Evolutionary conservation across 2,329 filamentous ascomycete species (phyloP).

Genomic region (Hypoxylon sp.): DNA sequence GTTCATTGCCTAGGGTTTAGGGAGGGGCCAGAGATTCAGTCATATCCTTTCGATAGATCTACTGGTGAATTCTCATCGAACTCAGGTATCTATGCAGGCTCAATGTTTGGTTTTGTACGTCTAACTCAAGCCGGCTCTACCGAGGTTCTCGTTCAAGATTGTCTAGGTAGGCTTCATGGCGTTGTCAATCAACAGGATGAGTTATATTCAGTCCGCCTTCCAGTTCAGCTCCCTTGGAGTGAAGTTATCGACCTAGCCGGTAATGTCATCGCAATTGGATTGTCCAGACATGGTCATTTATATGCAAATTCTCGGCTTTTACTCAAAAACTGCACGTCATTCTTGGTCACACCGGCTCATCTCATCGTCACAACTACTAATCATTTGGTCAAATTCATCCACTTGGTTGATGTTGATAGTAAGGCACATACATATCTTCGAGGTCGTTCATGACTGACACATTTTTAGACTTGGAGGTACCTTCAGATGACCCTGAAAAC

Average conservation of each 20-base stretch:
- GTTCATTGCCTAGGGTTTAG: slow-evolving; percentile 52
- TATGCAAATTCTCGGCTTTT: slow-evolving; percentile 83
- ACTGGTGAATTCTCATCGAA: slow-evolving; percentile 46
- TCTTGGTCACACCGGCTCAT: slow-evolving; percentile 84
- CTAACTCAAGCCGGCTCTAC: slow-evolving; percentile 52
- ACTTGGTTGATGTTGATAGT: slow-evolving; percentile 79
- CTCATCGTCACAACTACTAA: slow-evolving; percentile 93
- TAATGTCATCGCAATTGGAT: slow-evolving; percentile 68
- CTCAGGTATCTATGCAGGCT: slow-evolving; percentile 49
- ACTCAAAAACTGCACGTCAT: slow-evolving; percentile 92
- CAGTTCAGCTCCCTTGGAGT: slow-evolving; percentile 67
- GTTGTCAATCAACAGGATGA: slow-evolving; percentile 56
- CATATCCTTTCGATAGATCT: slow-evolving; percentile 43
- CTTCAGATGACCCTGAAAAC: slow-evolving; percentile 88
- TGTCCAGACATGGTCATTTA: slow-evolving; percentile 82
- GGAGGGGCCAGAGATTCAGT: slow-evolving; percentile 47
- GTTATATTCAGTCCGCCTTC: slow-evolving; percentile 59
- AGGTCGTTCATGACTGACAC: slow-evolving; percentile 36
- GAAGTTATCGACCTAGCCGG: slow-evolving; percentile 62
- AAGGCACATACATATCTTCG: slow-evolving; percentile 50
- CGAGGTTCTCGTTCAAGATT: slow-evolving; percentile 62
- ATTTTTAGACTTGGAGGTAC: slow-evolving; percentile 81
- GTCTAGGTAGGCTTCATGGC: slow-evolving; percentile 62
- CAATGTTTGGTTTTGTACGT: slow-evolving; percentile 53
- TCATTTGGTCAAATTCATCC: slow-evolving; percentile 94